Conservation (phyloP, 441 rosid species). For the Eugenia klotzschiana region DNA sequence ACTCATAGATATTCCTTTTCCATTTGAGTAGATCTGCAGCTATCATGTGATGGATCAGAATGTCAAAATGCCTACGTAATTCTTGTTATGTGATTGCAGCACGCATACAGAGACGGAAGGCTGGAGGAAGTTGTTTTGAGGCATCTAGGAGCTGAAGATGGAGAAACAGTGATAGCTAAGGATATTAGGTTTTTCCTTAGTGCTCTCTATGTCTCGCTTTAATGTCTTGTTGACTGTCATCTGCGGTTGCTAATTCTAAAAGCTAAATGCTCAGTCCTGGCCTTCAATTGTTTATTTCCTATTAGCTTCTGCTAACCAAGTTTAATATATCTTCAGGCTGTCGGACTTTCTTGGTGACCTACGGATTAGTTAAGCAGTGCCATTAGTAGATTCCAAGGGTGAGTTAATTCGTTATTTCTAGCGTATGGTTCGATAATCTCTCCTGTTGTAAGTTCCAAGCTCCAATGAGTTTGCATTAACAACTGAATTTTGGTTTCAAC, state of each 20-base stretch:
- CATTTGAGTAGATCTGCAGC: not conserved
- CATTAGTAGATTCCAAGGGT: not conserved
- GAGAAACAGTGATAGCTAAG: conserved; percentile 45
- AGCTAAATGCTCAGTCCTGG: not conserved
- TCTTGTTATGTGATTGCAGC: conserved; percentile 31
- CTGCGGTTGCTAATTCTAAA: not conserved
- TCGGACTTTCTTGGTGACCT: conserved; percentile 51
- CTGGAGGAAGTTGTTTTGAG: conserved; percentile 60
- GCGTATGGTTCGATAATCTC: not conserved
- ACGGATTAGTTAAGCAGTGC: conserved; percentile 29
- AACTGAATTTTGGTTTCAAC: not conserved
- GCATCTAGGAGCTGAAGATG: conserved; percentile 62
- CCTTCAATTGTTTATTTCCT: not conserved
- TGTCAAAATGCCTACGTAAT: not conserved
- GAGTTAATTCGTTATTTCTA: not conserved
- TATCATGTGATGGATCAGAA: not conserved
- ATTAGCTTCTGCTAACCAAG: not conserved
- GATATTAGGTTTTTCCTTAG: conserved; percentile 29
- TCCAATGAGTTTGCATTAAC: not conserved
- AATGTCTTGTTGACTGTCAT: not conserved
- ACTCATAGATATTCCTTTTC: not conserved
- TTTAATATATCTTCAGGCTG: conserved; percentile 32
- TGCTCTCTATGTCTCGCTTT: not conserved
- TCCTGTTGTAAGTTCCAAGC: not conserved
- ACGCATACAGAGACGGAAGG: conserved; percentile 58